Evolutionary conservation across 208 protist species (phyloP), one percentile per base, ranked within the genome.

Genomic region (Kentomonas sorsogonicus): DNA sequence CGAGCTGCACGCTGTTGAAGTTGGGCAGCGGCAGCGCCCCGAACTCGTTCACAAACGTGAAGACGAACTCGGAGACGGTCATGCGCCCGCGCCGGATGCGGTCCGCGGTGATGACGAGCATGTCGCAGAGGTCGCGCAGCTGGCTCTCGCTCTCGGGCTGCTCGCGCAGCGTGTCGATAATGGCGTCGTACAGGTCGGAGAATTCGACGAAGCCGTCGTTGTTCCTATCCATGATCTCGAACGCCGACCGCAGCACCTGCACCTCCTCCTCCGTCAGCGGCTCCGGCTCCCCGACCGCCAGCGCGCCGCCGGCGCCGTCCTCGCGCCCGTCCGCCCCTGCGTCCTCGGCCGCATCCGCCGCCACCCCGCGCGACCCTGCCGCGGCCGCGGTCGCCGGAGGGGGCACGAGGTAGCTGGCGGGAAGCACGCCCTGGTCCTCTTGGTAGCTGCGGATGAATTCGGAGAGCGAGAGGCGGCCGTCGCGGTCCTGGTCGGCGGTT

Each of bases 391-490:
- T 38, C n/a, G n/a, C n/a, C n/a, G n/a, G n/a, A n/a, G n/a, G n/a
- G 33, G 57, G 27, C 18, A 87, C 79, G 18, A 89, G 45, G 69
- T 88, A 93, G 7, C 73, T 73, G n/a, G 86, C 81, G 11, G 86
- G 86, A 16, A 93, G 74, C 16, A 93, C 86, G 43, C 82, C 82
- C 30, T 93, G 86, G 43, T 93, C 86, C 57, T 93, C 81, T 64
- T 93, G 86, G 69, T 79, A 93, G 53, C 77, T 86, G 38, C 86
- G 86, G 51, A 93, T 90, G 51, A 93, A 93, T 68, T 93, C 81
- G 9, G 86, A 86, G 10, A 90, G 60, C 31, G 71, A 89, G 3
- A 93, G 69, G 0, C 74, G 63, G 11, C 86, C 86, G 55, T 93
- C 81, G 31, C 65, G 26, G 53, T 89, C 77, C 27, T 63, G 40